Conservation (phyloP, 805 yeast species). For the Yarrowia bubula region DNA sequence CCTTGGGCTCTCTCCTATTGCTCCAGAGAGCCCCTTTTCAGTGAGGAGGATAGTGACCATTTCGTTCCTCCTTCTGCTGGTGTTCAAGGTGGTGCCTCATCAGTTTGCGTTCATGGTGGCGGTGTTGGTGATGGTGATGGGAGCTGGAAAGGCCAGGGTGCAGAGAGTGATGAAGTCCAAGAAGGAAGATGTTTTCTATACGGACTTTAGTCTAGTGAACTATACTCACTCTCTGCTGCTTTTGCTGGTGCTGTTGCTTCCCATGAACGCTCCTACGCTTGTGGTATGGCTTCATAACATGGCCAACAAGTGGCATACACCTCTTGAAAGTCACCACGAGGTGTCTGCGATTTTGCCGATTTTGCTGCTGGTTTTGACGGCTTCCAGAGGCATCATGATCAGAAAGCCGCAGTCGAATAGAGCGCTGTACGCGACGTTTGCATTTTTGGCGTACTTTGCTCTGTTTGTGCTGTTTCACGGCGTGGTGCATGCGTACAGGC, state of each 20-base stretch:
- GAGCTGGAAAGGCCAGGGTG: slow-evolving; percentile 41
- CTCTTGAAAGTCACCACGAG: slow-evolving; percentile 85
- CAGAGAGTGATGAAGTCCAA: neutral
- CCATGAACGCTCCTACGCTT: slow-evolving; percentile 73
- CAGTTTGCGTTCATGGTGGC: slow-evolving; percentile 72
- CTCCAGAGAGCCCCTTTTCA: neutral
- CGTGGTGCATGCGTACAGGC: slow-evolving; percentile 76
- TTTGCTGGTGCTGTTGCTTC: slow-evolving; percentile 72
- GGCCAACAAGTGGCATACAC: slow-evolving; percentile 74
- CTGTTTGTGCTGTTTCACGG: slow-evolving; percentile 71
- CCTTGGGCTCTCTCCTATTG: neutral
- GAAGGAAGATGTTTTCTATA: neutral
- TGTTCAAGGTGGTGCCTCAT: slow-evolving; percentile 69
- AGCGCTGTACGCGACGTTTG: slow-evolving; percentile 37
- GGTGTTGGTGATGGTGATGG: slow-evolving; percentile 55
- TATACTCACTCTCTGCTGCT: slow-evolving; percentile 61
- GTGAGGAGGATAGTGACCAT: neutral
- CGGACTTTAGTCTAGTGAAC: slow-evolving; percentile 38
- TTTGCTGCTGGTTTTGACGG: slow-evolving; percentile 54
- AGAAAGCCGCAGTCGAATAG: slow-evolving; percentile 38
- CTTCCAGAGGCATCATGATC: slow-evolving; percentile 49
- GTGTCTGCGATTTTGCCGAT: slow-evolving; percentile 76
- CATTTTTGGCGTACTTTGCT: slow-evolving; percentile 53
- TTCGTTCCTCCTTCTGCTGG: slow-evolving; percentile 43
- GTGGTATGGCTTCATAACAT: slow-evolving; percentile 81